phyloP scores from a whole-genome alignment of 305 asterid genomes.

The Withania somnifera region DNA sequence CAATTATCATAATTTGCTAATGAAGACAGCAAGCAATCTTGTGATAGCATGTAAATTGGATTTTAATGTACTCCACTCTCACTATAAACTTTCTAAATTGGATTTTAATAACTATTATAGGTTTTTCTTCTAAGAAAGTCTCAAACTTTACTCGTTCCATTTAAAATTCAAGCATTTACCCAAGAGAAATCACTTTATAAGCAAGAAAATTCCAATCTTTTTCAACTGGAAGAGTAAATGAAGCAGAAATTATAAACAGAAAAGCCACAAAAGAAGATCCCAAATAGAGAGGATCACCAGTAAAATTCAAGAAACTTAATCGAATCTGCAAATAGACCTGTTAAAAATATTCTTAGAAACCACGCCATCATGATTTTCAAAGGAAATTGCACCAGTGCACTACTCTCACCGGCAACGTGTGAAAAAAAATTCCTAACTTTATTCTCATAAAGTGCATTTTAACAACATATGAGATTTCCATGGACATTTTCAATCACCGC shows the following conservation, averaged over 20 bases:
- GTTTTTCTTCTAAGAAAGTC: neutral
- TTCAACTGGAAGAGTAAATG: neutral
- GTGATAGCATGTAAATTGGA: neutral
- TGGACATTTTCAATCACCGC: too few species aligned
- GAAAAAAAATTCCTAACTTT: too few species aligned
- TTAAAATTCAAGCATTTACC: too few species aligned
- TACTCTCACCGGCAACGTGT: too few species aligned
- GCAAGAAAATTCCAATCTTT: constrained; percentile 11
- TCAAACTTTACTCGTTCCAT: neutral
- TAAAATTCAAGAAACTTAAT: constrained; percentile 1
- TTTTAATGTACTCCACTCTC: neutral
- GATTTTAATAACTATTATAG: neutral
- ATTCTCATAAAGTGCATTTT: too few species aligned
- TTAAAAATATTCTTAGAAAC: too few species aligned
- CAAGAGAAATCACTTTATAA: neutral
- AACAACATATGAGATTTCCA: too few species aligned
- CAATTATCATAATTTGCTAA: neutral
- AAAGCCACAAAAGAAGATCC: constrained; percentile 17
- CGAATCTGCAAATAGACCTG: constrained; percentile 10
- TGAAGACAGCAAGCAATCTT: neutral
- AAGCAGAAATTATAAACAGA: constrained; percentile 3
- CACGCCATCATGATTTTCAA: too few species aligned
- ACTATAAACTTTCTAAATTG: neutral
- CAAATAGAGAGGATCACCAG: constrained; percentile 1
- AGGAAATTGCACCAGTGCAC: too few species aligned